Evolutionary conservation across 208 protist species (phyloP), one percentile per base, ranked within the genome.

Genomic region (Acanthamoeba pearcei): DNA sequence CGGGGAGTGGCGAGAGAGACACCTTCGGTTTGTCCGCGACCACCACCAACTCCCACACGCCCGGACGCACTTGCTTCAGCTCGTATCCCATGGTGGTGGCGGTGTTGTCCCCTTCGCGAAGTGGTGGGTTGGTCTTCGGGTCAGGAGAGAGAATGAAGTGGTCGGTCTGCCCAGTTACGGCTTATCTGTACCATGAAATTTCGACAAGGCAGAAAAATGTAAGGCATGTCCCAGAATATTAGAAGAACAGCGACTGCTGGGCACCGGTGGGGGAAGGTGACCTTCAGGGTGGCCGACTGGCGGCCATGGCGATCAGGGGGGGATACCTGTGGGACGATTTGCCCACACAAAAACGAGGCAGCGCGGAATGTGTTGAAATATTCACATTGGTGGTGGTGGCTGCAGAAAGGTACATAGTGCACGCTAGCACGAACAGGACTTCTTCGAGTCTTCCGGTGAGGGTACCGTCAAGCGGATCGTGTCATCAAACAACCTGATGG

Each of bases 221-320:
- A 76, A 76, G 68, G 32, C 32, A 76, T 76, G 68, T 32, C 68
- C 68, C n/a, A 15, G 68, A 76, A 76, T 76, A 76, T 76, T 76
- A 32, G 15, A 19, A 13, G 68, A 76, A 35, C 32, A 35, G 32
- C 32, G 32, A 35, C 32, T 35, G 32, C 32, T 35, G 32, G 32
- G 32, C 32, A 35, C 32, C 32, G 32, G 32, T 35, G 32, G 32
- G 32, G 32, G 32, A 35, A 35, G 38, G 38, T 42, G 38, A 5
- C 38, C 38, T 42, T 5, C 38, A 3, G 62, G n/a, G 24, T 13
- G n/a, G 32, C 32, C 32, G 32, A 35, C 32, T 29, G 62, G 38
- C 38, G 62, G 32, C 32, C 32, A 70, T 22, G 62, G 5, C 19
- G 24, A 29, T 70, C 8, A 70, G 0, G 5, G 46, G 46, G 9